phyloP scores from a whole-genome alignment of 148 eudicot genomes.

The Drosera capensis region DNA sequence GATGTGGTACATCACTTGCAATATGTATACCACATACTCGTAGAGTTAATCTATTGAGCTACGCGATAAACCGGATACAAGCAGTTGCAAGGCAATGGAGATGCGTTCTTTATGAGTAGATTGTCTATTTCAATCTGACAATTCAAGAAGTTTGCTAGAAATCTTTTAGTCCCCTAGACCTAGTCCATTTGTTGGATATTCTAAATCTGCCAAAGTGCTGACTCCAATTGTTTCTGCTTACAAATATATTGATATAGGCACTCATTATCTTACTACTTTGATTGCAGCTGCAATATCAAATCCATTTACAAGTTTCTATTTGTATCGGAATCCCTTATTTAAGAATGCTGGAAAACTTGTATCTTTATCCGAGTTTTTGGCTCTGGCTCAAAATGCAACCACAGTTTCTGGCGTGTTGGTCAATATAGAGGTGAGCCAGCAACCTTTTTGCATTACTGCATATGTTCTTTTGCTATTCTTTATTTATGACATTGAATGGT shows the following conservation, averaged over 20 bases:
- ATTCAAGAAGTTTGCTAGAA: no score
- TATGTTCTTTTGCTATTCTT: not conserved
- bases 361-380: conserved; percentile 36
- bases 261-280: conserved; percentile 5
- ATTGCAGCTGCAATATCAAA: conserved; percentile 58
- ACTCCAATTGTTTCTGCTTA: not conserved
- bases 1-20: no score
- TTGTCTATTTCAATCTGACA: no score
- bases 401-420: conserved; percentile 58
- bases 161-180: not conserved
- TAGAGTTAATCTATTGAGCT: no score
- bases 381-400: conserved; percentile 31
- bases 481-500: conserved; percentile 2
- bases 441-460: not conserved
- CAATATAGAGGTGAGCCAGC: conserved; percentile 59
- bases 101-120: no score
- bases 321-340: conserved; percentile 46
- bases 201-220: not conserved
- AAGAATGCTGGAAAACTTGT: conserved; percentile 24
- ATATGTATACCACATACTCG: no score
- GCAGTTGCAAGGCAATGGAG: no score
- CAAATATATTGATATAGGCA: not conserved
- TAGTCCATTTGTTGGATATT: not conserved
- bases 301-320: conserved; percentile 13
- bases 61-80: no score